A percentile compares a stretch with the other conserved stretches of the same genome.
Conservation (phyloP, 371 early-diverging fungal species). For the Batrachochytrium dendrobatidis region DNA sequence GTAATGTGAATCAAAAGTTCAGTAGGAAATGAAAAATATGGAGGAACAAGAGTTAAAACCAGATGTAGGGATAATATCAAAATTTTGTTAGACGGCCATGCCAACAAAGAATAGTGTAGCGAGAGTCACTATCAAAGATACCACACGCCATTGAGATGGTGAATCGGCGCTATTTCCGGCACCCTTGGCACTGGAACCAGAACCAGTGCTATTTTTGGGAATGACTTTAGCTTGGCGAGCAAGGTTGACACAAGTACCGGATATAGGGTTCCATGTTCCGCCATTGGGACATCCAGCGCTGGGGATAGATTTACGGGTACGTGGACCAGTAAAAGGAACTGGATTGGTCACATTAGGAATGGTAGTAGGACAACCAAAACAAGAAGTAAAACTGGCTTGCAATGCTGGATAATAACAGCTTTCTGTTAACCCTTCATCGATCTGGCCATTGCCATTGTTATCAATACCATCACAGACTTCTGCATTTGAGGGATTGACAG, state of each 20-base stretch:
- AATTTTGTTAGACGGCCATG: not conserved
- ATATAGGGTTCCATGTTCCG: slow-evolving; percentile 3
- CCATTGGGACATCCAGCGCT: slow-evolving; percentile 2
- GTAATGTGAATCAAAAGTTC: not conserved
- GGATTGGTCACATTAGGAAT: slow-evolving; percentile 13
- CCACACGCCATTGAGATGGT: not conserved
- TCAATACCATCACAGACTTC: slow-evolving; percentile 66
- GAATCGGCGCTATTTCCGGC: not conserved
- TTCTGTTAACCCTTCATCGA: slow-evolving; percentile 49
- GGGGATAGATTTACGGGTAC: not conserved
- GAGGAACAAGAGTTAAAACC: not conserved
- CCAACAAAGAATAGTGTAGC: not conserved
- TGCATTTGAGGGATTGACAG: slow-evolving; percentile 43
- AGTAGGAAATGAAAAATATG: not conserved
- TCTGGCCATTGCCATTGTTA: slow-evolving; percentile 44
- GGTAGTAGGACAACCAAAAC: slow-evolving; percentile 19
- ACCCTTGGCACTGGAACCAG: not conserved
- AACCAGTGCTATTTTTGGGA: not conserved
- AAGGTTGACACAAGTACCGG: slow-evolving; percentile 1
- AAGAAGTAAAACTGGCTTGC: slow-evolving; percentile 16
- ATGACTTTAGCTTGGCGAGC: not conserved
- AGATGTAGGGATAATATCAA: not conserved
- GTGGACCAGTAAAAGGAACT: slow-evolving; percentile 6
- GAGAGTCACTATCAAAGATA: not conserved
- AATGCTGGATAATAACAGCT: slow-evolving; percentile 33